Evolutionary conservation across 495 filamentous ascomycete genomes (phyloP).

Genomic region (Friedmanniomyces simplex): DNA sequence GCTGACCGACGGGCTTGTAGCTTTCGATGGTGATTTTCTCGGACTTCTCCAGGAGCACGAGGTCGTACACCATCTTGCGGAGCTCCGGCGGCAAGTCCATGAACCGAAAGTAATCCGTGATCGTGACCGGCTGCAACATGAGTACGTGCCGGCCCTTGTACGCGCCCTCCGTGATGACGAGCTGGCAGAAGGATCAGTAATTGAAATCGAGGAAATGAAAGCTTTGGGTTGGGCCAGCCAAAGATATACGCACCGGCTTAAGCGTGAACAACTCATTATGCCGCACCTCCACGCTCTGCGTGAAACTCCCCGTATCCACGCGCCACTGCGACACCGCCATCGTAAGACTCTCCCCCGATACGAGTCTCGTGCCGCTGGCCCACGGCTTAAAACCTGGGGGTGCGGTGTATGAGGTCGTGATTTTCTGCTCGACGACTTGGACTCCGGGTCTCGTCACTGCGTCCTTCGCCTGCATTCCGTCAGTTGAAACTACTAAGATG

Average conservation of each 20-base stretch:
- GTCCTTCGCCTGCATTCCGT: too few species aligned
- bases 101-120: slow-evolving; percentile 10
- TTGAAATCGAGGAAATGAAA: too few species aligned
- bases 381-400: neutral
- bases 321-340: neutral
- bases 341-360: neutral
- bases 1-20: neutral
- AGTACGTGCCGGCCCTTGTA: slow-evolving; percentile 9
- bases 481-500: too few species aligned
- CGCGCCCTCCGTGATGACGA: slow-evolving; percentile 11
- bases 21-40: neutral
- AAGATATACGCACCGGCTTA: slow-evolving; percentile 13
- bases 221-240: too few species aligned
- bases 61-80: slow-evolving; percentile 14
- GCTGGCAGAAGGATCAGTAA: slow-evolving; percentile 1
- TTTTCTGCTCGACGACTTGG: too few species aligned
- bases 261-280: slow-evolving; percentile 7
- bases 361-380: neutral
- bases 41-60: slow-evolving; percentile 1
- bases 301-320: neutral
- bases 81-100: too few species aligned
- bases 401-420: too few species aligned
- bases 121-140: slow-evolving; percentile 4
- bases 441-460: too few species aligned
- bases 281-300: neutral